A percentile compares a stretch with the other conserved stretches of the same genome.
phyloP scores from a whole-genome alignment of 441 rosid species.

The Adansonia gregorii region DNA sequence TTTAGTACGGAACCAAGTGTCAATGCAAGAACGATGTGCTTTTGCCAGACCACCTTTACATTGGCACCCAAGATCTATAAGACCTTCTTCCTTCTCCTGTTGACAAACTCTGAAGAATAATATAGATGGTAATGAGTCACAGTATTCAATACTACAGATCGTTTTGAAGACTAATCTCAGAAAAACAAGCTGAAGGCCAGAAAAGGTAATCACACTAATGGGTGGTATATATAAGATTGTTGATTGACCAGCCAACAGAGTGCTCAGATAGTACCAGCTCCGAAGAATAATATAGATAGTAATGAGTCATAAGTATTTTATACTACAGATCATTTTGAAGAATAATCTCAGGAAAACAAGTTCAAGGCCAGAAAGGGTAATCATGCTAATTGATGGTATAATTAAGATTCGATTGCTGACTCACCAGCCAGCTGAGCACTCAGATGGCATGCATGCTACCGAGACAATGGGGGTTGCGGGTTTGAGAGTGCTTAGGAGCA shows the following conservation, averaged over 20 bases:
- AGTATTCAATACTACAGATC: not conserved
- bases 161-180: slow-evolving; percentile 14
- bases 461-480: too few relatives aligned
- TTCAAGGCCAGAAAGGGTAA: not conserved
- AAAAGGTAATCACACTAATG: not conserved
- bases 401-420: not conserved
- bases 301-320: slow-evolving; percentile 2
- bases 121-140: slow-evolving; percentile 12
- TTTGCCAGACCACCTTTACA: slow-evolving; percentile 86
- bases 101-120: slow-evolving; percentile 67
- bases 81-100: slow-evolving; percentile 80
- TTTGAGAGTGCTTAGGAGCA: too few relatives aligned
- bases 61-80: slow-evolving; percentile 82
- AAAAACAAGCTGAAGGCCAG: not conserved
- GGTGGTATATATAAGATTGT: not conserved
- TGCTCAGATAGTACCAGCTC: slow-evolving; percentile 30
- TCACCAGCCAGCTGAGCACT: not conserved
- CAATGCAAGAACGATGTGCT: slow-evolving; percentile 79
- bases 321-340: slow-evolving; percentile 10
- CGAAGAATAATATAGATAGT: slow-evolving; percentile 31
- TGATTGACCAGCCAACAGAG: not conserved
- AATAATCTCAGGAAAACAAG: not conserved
- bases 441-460: not conserved
- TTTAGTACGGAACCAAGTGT: slow-evolving; percentile 79
- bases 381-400: not conserved